Base-by-base conservation (phyloP, 2,329 filamentous ascomycete species). In the Fusarium transvaalense region DNA sequence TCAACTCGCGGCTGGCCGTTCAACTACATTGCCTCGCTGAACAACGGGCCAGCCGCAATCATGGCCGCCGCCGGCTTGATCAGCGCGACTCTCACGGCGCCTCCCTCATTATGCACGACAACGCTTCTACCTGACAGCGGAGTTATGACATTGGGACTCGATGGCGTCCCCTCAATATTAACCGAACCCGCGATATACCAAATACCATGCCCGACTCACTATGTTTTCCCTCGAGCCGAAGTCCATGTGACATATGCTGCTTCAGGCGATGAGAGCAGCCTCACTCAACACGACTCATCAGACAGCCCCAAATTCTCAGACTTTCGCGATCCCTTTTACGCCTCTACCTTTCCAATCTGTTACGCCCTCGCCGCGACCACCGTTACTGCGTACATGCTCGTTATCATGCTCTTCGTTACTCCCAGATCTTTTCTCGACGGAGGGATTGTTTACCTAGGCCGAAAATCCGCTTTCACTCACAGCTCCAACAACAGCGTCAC, bases 281-380 rank as follows among this genome's bases (percentile, higher is more conserved):
- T 78, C 55, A 75, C 75, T 38, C 69, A 72, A 38, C 72, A 74
- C 48, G 74, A 76, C 21, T 47, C 72, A 23, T 59, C 73, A 27
- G 72, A 77, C n/a, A 76, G 78, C 47, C 77, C 78, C 27, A 77
- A 80, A 37, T 79, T 90, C 66, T 87, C 90, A 63, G 89, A 94
- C 78, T 88, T 92, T 56, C 86, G 88, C 67, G 93, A 97, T 74
- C 94, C 94, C 10, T 99, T 99, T 79, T 97, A 97, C 79, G 91
- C 94, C 56, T 97, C 94, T 37, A 94, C 93, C 21, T 95, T 96
- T 43, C 95, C 96, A 15, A 94, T 97, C 79, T 91, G 92, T 74
- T 99, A 97, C 76, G 94, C 94, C 45, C 91, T 98, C 55, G 94
- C 94, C 57, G 92, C 94, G 17, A 93, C 93, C 19, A 98, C 94